A percentile compares a stretch with the other conserved stretches of the same genome.
Evolutionary conservation across 2,329 filamentous ascomycete species (phyloP).

Genomic region (Fusarium sp.): DNA sequence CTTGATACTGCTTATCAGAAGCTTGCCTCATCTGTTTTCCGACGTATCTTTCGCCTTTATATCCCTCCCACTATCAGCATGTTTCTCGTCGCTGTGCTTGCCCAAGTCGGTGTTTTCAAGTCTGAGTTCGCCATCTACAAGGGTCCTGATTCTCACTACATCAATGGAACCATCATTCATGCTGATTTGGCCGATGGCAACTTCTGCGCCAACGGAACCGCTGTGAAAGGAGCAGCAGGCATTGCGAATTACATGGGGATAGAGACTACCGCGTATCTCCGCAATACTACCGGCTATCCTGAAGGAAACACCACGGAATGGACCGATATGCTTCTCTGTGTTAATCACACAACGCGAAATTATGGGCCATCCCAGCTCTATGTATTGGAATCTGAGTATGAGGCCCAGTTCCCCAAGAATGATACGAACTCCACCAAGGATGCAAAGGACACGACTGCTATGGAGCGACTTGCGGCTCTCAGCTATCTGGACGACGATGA

Average conservation of each 20-base stretch:
- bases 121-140: conserved; percentile 53
- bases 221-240: conserved; percentile 45
- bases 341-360: conserved; percentile 49
- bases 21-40: conserved; percentile 54
- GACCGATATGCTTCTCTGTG: conserved; percentile 49
- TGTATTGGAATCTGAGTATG: conserved; percentile 34
- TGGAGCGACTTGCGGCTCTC: conserved; percentile 11
- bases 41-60: conserved; percentile 56
- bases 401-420: conserved; percentile 32
- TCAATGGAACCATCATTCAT: conserved; percentile 54
- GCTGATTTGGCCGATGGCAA: conserved; percentile 31
- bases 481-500: conserved; percentile 13
- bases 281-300: conserved; percentile 42
- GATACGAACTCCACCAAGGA: conserved; percentile 25
- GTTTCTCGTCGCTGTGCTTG: conserved; percentile 55
- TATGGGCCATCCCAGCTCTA: conserved; percentile 51
- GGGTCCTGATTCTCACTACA: conserved; percentile 55
- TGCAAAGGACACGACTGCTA: background rate
- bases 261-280: conserved; percentile 46
- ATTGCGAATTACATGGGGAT: conserved; percentile 50
- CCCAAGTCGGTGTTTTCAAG: conserved; percentile 54
- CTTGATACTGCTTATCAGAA: conserved; percentile 53
- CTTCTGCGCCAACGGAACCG: conserved; percentile 48
- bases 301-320: conserved; percentile 43
- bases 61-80: conserved; percentile 57